Percentiles rank a stretch among this genome's conserved stretches.
These are phyloP conservation scores for Raphanus raphanistrum DNA, from an alignment of 345 rosid species.

Conservation along the genomic window DNA sequence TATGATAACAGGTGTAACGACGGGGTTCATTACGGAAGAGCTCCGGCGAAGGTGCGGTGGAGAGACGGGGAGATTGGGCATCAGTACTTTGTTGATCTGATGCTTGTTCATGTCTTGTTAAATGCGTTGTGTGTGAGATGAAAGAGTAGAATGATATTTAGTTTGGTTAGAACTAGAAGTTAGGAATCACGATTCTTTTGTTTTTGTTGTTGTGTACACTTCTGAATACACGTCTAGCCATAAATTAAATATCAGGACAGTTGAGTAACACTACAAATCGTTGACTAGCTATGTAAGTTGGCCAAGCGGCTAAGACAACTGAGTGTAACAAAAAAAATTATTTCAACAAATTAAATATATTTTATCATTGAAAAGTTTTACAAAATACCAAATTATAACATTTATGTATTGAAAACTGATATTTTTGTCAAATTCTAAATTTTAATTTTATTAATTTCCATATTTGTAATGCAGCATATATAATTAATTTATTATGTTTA, in stretches of 20 bases:
- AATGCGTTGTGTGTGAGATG: conserved; percentile 60
- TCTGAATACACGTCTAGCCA: not conserved
- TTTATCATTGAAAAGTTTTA: not conserved
- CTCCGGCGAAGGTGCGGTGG: conserved; percentile 77
- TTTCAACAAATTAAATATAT: too few species aligned
- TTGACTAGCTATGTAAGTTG: not conserved
- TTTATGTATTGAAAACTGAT: not conserved
- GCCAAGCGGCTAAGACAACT: not conserved
- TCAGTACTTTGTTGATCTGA: conserved; percentile 87
- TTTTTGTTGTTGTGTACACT: not conserved
- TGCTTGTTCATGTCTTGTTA: conserved; percentile 78
- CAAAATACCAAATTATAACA: not conserved
- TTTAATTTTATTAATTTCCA: not conserved
- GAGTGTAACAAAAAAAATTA: not conserved
- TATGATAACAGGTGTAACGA: conserved; percentile 83
- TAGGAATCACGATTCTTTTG: conserved; percentile 12
- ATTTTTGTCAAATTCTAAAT: not conserved
- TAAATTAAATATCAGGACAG: not conserved
- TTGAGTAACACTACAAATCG: not conserved
- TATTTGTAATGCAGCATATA: too few species aligned
- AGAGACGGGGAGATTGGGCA: conserved; percentile 88
- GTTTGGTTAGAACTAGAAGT: not conserved
- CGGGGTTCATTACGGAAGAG: conserved; percentile 89
- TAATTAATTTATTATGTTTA: too few species aligned
- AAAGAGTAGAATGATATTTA: not conserved